Conservation (phyloP, 2,329 filamentous ascomycete species). For the Ceratocystis ficicola region DNA sequence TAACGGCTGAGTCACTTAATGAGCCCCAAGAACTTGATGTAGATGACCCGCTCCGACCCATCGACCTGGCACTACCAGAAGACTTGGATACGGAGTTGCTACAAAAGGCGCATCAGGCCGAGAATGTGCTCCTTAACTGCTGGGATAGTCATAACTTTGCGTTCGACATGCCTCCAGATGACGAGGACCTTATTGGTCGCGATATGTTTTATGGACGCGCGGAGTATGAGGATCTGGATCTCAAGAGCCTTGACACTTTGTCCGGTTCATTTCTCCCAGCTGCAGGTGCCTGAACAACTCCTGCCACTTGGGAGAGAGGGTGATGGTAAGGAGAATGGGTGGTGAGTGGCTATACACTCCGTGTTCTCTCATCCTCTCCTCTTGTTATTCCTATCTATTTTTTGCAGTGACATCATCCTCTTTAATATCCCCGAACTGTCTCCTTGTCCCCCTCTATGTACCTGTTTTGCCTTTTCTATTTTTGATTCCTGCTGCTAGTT, state of each 20-base stretch:
- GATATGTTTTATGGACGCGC: conserved; percentile 12
- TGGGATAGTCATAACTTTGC: neutral
- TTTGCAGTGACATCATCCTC: neutral
- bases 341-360: too few species aligned
- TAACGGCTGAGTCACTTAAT: conserved; percentile 19
- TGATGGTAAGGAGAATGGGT: neutral
- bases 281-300: neutral
- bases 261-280: neutral
- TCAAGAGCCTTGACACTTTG: conserved; percentile 6
- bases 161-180: neutral
- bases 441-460: neutral
- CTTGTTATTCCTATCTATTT: neutral
- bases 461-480: conserved; percentile 6
- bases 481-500: neutral
- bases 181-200: conserved; percentile 15
- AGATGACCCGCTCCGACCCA: neutral
- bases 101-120: conserved; percentile 8
- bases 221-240: conserved; percentile 1
- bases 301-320: neutral
- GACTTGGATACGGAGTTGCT: conserved; percentile 15
- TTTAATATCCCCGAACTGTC: neutral
- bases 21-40: conserved; percentile 14
- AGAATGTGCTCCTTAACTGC: neutral
- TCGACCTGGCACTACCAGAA: conserved; percentile 6
- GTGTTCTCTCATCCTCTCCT: neutral